Base-by-base conservation (phyloP, 768 basidiomycete genomes). In the Mycena kentingensis region DNA sequence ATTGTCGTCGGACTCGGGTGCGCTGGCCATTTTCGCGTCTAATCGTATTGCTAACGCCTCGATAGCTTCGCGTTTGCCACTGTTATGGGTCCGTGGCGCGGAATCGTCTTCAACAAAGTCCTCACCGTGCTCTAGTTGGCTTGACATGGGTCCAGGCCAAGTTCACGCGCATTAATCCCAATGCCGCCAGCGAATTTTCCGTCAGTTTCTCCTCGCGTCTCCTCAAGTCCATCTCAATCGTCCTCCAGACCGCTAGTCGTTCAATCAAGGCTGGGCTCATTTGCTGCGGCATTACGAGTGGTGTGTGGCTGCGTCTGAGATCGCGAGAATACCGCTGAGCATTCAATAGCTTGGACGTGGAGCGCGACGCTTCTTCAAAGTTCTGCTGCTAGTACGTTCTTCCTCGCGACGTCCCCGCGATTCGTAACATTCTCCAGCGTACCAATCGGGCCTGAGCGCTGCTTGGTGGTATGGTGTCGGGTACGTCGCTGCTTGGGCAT, bases 281-380 rank as follows among this genome's bases (percentile, higher is more conserved):
- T 5, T 72, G 69, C 41, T 70, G 70, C 52, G 69, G 68, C 12
- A 70, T 72, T 63, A 66, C 39, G 38, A 64, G 34, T 15, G 13
- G 32, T 32, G 15, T 38, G 25, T 3, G 21, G 7, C 52, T 32
- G 10, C 5, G 25, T 16, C 32, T n/a, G 27, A 16, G 31, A 29
- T n/a, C n/a, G 44, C 5, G 18, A 8, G 19, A 41, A 45, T 41
- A 41, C 19, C 26, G 22, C 43, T 24, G 4, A 31, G 39, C 64
- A 66, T 24, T 69, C 71, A 4, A 70, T 68, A 47, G 72, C 72
- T 3, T 71, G 70, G 72, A 73, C 72, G 21, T 73, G 70, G 71
- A 72, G 72, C 45, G 72, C 72, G 2, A 74, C 72, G 3, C 60
- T 73, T 5, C 61, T 74, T 13, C 69, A 70, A 26, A 72, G 71